phyloP scores from a whole-genome alignment of 2,329 filamentous ascomycete species.

The Mariannaea elegans region DNA sequence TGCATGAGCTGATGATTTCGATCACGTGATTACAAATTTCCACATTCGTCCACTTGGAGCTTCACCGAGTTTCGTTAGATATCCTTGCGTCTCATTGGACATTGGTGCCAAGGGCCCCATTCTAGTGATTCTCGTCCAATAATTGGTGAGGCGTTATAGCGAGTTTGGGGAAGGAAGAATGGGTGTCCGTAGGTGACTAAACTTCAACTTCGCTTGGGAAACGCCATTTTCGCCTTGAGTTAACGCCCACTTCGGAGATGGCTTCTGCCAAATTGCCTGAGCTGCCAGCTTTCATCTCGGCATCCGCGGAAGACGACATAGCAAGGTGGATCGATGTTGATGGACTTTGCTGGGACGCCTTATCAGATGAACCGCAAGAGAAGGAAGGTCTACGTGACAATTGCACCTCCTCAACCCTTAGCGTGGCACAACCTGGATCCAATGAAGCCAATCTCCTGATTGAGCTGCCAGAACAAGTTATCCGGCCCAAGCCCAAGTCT shows the following conservation, averaged over 20 bases:
- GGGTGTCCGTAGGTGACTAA: constrained; percentile 10
- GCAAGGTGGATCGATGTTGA: constrained; percentile 37
- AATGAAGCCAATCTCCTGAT: not conserved
- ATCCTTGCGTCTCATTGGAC: constrained; percentile 11
- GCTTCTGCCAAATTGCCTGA: not conserved
- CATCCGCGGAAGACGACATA: constrained; percentile 27
- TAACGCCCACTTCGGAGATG: constrained; percentile 8
- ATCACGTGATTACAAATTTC: constrained; percentile 21
- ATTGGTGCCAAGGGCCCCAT: not conserved
- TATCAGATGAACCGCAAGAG: constrained; percentile 23
- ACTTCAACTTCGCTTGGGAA: constrained; percentile 3
- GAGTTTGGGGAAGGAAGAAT: not conserved
- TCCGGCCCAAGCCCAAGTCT: not conserved
- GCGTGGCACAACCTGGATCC: not conserved
- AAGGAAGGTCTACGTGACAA: constrained; percentile 23
- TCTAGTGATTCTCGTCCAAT: constrained; percentile 11
- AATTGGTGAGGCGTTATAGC: not conserved
- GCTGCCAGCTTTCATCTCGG: not conserved
- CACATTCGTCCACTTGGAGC: constrained; percentile 20
- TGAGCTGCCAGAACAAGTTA: constrained; percentile 6
- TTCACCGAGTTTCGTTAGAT: constrained; percentile 20
- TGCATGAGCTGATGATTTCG: constrained; percentile 7
- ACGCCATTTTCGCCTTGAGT: not conserved
- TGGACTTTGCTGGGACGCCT: constrained; percentile 31
- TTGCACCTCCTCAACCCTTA: constrained; percentile 20